Conservation (phyloP, 179 eudicot genomes). For the Sideroxylon spinosum region DNA sequence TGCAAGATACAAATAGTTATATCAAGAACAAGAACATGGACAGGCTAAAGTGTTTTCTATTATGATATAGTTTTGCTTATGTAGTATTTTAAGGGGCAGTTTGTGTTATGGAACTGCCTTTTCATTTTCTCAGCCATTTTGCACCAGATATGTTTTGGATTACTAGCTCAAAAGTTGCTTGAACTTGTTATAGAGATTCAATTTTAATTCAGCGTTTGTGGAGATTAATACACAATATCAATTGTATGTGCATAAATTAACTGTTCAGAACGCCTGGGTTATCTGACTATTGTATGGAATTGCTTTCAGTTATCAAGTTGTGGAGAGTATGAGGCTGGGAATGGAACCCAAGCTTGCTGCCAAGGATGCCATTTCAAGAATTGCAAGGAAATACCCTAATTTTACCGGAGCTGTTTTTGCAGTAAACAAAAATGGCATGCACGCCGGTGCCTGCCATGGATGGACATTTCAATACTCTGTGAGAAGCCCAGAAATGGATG, state of each 20-base stretch:
- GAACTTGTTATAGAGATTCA: too few species aligned
- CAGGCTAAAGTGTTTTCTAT: too few species aligned
- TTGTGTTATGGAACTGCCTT: too few species aligned
- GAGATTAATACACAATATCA: too few species aligned
- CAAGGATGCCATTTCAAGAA: slow-evolving; percentile 76
- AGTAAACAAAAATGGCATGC: slow-evolving; percentile 59
- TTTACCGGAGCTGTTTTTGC: slow-evolving; percentile 90
- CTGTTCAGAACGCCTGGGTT: background rate
- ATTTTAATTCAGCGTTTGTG: too few species aligned
- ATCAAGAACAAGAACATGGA: background rate
- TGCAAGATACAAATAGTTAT: background rate
- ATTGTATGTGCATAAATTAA: too few species aligned
- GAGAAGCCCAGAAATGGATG: slow-evolving; percentile 56
- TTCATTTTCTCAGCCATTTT: too few species aligned
- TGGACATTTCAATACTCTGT: slow-evolving; percentile 96
- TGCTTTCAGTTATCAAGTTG: slow-evolving; percentile 75
- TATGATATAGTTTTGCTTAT: too few species aligned
- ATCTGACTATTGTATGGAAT: background rate
- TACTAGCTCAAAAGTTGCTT: too few species aligned
- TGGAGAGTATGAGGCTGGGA: slow-evolving; percentile 92
- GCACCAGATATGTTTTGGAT: too few species aligned
- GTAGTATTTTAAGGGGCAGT: too few species aligned
- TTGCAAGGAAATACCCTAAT: slow-evolving; percentile 66
- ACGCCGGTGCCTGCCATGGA: slow-evolving; percentile 94
- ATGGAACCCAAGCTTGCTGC: slow-evolving; percentile 83